These are phyloP conservation scores for Mytilinidion resinicola DNA, from an alignment of 495 filamentous ascomycete species.

Conservation along the genomic window DNA sequence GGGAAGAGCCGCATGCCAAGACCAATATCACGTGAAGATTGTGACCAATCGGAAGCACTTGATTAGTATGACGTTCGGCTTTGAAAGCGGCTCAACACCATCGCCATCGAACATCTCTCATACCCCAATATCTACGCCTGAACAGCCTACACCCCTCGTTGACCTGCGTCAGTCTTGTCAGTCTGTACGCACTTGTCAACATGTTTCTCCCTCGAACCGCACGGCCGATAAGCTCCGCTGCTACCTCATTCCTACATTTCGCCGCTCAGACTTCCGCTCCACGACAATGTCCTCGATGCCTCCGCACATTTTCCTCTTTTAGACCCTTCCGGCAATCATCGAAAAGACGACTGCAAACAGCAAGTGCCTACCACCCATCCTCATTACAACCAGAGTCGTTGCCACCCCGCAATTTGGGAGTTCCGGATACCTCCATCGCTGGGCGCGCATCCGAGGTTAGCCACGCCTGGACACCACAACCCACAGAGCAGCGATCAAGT, in stretches of 20 bases:
- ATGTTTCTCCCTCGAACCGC: constrained; percentile 21
- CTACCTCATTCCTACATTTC: constrained; percentile 13
- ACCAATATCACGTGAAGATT: no score
- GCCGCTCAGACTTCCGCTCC: constrained; percentile 8
- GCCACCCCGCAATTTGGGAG: constrained; percentile 59
- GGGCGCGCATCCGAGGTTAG: constrained; percentile 48
- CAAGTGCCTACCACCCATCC: constrained; percentile 71
- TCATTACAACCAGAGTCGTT: constrained; percentile 56
- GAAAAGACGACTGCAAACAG: constrained; percentile 61
- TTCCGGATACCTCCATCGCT: constrained; percentile 64
- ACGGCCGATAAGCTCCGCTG: not conserved
- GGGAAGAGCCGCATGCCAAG: no score
- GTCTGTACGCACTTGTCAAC: constrained; percentile 1
- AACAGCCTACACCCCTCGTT: not conserved
- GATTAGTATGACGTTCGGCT: not conserved
- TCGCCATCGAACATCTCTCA: not conserved
- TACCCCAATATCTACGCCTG: not conserved
- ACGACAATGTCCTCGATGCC: constrained; percentile 43
- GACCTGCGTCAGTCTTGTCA: not conserved
- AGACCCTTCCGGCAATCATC: constrained; percentile 49
- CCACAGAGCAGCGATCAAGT: constrained; percentile 27
- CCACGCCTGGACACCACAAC: constrained; percentile 44
- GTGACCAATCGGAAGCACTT: no score
- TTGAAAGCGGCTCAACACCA: constrained; percentile 2
- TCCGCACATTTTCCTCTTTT: constrained; percentile 63